Percentiles rank a stretch among this genome's conserved stretches.
Conservation (phyloP, 2,329 filamentous ascomycete species). For the Acrocalymma vagum region DNA sequence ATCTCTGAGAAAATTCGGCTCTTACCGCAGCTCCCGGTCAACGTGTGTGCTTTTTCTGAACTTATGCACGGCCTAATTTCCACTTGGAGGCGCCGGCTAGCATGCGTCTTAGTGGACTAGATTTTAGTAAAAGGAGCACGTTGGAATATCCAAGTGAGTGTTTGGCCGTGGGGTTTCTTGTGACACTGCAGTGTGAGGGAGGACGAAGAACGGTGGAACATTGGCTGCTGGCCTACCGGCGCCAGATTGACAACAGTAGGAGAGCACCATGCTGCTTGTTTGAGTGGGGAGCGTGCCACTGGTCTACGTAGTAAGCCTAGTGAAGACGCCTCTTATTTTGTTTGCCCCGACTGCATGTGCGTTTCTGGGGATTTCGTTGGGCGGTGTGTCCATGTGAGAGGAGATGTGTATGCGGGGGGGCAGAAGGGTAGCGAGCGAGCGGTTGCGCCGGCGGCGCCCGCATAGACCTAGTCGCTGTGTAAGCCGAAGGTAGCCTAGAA, state of each 20-base stretch:
- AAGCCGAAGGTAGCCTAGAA: conserved; percentile 43
- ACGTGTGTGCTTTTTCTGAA: conserved; percentile 14
- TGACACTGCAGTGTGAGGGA: conserved; percentile 25
- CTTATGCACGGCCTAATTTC: conserved; percentile 19
- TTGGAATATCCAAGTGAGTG: conserved; percentile 26
- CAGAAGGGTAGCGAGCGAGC: conserved; percentile 15
- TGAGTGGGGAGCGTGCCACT: too few species aligned
- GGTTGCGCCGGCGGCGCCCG: conserved; percentile 8
- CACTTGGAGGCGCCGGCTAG: conserved; percentile 25
- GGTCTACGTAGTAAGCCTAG: conserved; percentile 27
- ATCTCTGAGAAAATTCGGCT: conserved; percentile 24
- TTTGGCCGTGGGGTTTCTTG: conserved; percentile 34
- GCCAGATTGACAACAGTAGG: conserved; percentile 22
- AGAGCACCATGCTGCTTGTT: conserved; percentile 8
- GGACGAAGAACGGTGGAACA: conserved; percentile 17
- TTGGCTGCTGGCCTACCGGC: too few species aligned
- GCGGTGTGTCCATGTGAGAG: conserved; percentile 18
- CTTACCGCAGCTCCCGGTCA: conserved; percentile 23
- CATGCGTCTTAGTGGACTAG: conserved; percentile 25
- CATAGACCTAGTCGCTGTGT: too few species aligned
- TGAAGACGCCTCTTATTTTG: conserved; percentile 6
- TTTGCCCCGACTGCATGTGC: conserved; percentile 19
- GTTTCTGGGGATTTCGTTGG: conserved; percentile 15
- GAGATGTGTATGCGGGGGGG: conserved; percentile 29
- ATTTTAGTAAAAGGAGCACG: conserved; percentile 30